phyloP scores from a whole-genome alignment of 257 asterid genomes.

The Scutellaria barbata region DNA sequence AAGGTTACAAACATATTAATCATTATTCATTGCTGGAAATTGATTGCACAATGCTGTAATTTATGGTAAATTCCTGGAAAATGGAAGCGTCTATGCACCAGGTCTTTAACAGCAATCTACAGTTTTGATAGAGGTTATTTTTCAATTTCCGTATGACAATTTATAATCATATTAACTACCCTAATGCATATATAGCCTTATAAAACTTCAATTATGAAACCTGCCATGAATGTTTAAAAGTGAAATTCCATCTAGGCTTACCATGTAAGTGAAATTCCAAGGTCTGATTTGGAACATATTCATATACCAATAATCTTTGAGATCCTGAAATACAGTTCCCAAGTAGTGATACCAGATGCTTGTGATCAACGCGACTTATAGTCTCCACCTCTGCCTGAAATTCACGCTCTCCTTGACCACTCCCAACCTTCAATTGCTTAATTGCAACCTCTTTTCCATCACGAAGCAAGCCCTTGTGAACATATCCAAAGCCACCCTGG shows the following conservation, averaged over 20 bases:
- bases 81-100: not conserved
- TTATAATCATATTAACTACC: slow-evolving; percentile 18
- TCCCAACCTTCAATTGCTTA: slow-evolving; percentile 77
- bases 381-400: slow-evolving; percentile 94
- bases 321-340: slow-evolving; percentile 86
- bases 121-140: not conserved
- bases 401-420: slow-evolving; percentile 97
- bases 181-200: slow-evolving; percentile 16
- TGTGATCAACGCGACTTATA: slow-evolving; percentile 79
- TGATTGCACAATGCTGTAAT: not conserved
- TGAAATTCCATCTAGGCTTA: slow-evolving; percentile 40
- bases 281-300: slow-evolving; percentile 73
- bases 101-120: slow-evolving; percentile 6
- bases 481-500: slow-evolving; percentile 93
- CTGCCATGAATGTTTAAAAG: not conserved
- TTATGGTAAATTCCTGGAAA: not conserved
- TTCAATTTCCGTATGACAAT: too few relatives aligned
- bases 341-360: slow-evolving; percentile 69
- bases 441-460: slow-evolving; percentile 83
- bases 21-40: slow-evolving; percentile 17
- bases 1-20: not conserved
- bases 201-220: too few relatives aligned
- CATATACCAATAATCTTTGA: slow-evolving; percentile 82
- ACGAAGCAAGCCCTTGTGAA: slow-evolving; percentile 74
- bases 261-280: slow-evolving; percentile 93